A percentile compares a stretch with the other conserved stretches of the same genome.
phyloP scores from a whole-genome alignment of 305 asterid species.

The Solanum aculeatissimum region DNA sequence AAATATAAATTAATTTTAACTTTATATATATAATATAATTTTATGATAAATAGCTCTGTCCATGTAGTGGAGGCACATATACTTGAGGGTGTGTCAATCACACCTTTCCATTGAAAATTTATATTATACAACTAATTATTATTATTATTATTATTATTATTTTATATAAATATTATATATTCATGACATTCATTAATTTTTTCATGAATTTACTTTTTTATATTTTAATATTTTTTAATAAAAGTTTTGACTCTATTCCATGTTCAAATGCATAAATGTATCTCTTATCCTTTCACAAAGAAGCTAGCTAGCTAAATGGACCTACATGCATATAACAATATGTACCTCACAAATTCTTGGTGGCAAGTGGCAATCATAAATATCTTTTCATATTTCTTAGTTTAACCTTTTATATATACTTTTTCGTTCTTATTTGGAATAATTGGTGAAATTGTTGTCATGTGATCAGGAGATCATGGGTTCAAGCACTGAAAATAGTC shows the following conservation, averaged over 20 bases:
- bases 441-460: too few relatives aligned
- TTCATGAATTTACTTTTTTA: background rate
- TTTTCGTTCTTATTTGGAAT: too few relatives aligned
- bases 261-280: background rate
- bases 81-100: background rate
- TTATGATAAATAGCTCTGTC: background rate
- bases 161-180: background rate
- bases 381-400: background rate
- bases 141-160: too few relatives aligned
- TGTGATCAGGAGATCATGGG: rapidly evolving
- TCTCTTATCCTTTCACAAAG: background rate
- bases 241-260: background rate
- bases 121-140: too few relatives aligned
- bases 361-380: background rate
- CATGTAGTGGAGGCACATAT: background rate
- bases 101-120: background rate
- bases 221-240: background rate
- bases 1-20: background rate
- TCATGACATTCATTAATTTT: background rate
- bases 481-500: too few relatives aligned
- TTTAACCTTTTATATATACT: background rate
- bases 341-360: background rate
- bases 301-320: background rate
- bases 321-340: background rate
- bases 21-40: background rate